A percentile compares a stretch with the other conserved stretches of the same genome.
phyloP scores from a whole-genome alignment of 1,139 yeast genomes.

The Zhuliangozyma blackwelliae region DNA sequence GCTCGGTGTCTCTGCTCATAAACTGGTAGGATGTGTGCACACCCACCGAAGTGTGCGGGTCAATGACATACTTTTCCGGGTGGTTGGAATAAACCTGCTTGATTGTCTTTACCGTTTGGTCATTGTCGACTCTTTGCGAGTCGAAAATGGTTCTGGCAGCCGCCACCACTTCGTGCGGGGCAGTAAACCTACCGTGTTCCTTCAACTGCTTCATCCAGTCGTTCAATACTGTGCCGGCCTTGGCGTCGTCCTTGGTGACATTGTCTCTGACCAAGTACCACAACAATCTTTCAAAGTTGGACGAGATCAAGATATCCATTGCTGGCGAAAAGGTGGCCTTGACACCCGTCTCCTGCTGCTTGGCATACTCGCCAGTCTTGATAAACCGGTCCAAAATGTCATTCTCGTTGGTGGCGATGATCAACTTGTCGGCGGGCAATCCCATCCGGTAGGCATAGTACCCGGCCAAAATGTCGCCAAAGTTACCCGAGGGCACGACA shows the following conservation, averaged over 20 bases:
- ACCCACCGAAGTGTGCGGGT: slow-evolving; percentile 97
- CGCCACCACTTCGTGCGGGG: slow-evolving; percentile 58
- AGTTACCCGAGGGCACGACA: slow-evolving; percentile 97
- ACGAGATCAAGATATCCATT: slow-evolving; percentile 93
- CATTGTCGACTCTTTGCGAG: slow-evolving; percentile 76
- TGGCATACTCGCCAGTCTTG: slow-evolving; percentile 78
- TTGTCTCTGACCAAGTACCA: slow-evolving; percentile 88
- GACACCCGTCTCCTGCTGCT: slow-evolving; percentile 54
- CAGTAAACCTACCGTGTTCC: slow-evolving; percentile 68
- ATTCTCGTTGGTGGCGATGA: slow-evolving; percentile 93
- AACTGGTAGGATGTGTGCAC: slow-evolving; percentile 69
- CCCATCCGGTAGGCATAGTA: slow-evolving; percentile 95
- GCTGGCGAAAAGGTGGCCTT: slow-evolving; percentile 95
- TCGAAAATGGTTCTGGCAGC: slow-evolving; percentile 68
- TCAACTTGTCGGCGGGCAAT: slow-evolving; percentile 76
- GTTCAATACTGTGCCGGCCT: slow-evolving; percentile 72
- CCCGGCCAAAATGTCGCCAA: slow-evolving; percentile 97
- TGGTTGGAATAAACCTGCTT: slow-evolving; percentile 57
- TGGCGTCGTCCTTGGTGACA: slow-evolving; percentile 50
- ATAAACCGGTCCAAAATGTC: slow-evolving; percentile 92
- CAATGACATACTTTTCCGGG: slow-evolving; percentile 75
- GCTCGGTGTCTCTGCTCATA: slow-evolving; percentile 44
- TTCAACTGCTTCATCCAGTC: slow-evolving; percentile 80
- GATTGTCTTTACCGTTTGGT: slow-evolving; percentile 73
- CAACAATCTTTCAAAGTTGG: slow-evolving; percentile 91